Evolutionary conservation across 2,329 filamentous ascomycete species (phyloP).

Genomic region (Diaporthe amygdali): DNA sequence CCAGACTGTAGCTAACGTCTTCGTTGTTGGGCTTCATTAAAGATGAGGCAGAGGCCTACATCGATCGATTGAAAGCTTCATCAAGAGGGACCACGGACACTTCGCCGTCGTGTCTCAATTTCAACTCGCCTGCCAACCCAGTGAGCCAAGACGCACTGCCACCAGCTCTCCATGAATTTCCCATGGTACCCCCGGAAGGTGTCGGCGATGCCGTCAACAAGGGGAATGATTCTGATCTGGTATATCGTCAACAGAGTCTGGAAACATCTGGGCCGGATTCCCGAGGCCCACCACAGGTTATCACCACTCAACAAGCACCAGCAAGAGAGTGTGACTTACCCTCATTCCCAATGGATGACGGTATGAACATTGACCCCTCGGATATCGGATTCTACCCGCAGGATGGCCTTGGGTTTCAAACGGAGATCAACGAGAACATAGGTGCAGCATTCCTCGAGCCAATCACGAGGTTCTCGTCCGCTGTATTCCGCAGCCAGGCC

Average conservation of each 20-base stretch:
- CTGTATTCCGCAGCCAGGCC: not conserved
- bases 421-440: not conserved
- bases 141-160: no score
- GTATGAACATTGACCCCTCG: not conserved
- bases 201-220: not conserved
- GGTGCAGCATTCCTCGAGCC: not conserved
- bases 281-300: no score
- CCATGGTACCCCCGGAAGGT: no score
- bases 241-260: not conserved
- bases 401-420: not conserved
- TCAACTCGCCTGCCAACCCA: no score
- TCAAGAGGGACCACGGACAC: not conserved
- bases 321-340: not conserved
- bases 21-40: not conserved
- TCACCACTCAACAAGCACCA: not conserved
- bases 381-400: not conserved
- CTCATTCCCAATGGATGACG: not conserved
- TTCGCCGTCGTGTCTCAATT: not conserved
- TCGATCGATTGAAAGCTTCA: not conserved
- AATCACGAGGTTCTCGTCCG: not conserved
- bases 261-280: not conserved
- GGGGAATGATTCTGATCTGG: no score
- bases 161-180: not conserved
- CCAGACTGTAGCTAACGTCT: rapidly evolving
- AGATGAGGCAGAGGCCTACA: not conserved